Percentiles rank a stretch among this genome's conserved stretches.
Conservation (phyloP, 1,284 basidiomycete genomes). For the Vanrija sp. region DNA sequence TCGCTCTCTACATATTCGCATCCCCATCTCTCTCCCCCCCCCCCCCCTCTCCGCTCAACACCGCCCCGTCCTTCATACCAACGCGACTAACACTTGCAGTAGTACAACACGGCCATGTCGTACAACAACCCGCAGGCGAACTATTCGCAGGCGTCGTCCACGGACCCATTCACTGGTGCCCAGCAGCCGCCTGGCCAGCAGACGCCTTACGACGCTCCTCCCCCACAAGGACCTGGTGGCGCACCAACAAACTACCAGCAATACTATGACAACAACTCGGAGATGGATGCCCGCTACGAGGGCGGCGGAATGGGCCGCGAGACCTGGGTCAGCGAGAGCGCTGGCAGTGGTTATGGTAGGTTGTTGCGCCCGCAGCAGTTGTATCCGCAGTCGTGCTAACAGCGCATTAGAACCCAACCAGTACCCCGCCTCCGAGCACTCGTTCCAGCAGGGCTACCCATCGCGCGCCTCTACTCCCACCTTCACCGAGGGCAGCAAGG, state of each 20-base stretch:
- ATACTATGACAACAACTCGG: slow-evolving; percentile 73
- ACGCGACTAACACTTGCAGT: too few relatives aligned
- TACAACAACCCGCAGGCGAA: slow-evolving; percentile 11
- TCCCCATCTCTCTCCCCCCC: too few relatives aligned
- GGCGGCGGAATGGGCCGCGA: slow-evolving; percentile 47
- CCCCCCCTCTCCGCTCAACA: not conserved
- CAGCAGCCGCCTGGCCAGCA: slow-evolving; percentile 32
- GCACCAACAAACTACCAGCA: slow-evolving; percentile 40
- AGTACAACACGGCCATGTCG: slow-evolving; percentile 8
- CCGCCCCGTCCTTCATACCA: too few relatives aligned
- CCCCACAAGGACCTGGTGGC: slow-evolving; percentile 15
- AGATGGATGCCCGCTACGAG: slow-evolving; percentile 57
- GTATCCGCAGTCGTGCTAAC: not conserved
- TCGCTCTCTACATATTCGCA: too few relatives aligned
- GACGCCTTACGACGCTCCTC: slow-evolving; percentile 6
- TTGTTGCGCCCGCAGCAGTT: slow-evolving; percentile 12
- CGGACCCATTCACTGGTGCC: slow-evolving; percentile 41
- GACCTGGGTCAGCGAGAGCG: slow-evolving; percentile 48
- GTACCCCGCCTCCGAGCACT: slow-evolving; percentile 33
- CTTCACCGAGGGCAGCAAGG: slow-evolving; percentile 50
- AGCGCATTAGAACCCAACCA: slow-evolving; percentile 14
- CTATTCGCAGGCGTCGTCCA: slow-evolving; percentile 11
- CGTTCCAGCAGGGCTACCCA: slow-evolving; percentile 37
- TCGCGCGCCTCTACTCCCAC: slow-evolving; percentile 49
- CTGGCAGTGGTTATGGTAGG: slow-evolving; percentile 44